These are phyloP conservation scores for Rhododendron henanense DNA, from an alignment of 148 eudicot species.

Conservation along the genomic window DNA sequence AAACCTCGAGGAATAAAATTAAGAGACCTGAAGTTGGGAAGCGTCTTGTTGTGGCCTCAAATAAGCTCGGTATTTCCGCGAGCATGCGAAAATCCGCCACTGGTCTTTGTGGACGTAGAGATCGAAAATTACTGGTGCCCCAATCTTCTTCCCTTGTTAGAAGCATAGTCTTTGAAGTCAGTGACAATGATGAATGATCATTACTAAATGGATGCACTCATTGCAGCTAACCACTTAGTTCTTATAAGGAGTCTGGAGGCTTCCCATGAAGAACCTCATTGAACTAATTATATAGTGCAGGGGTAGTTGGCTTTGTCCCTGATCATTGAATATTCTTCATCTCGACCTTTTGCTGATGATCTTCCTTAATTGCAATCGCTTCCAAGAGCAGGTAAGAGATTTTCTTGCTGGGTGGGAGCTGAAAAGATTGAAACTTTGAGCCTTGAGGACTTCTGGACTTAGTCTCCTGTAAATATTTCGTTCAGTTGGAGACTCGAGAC, in stretches of 20 bases:
- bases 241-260: background rate
- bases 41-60: slow-evolving; percentile 47
- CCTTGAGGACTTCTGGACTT: background rate
- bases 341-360: background rate
- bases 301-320: background rate
- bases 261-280: background rate
- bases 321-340: background rate
- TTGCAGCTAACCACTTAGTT: background rate
- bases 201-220: background rate
- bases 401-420: background rate
- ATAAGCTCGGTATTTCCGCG: slow-evolving; percentile 26
- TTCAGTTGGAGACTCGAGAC: background rate
- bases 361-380: background rate
- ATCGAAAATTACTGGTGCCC: slow-evolving; percentile 17
- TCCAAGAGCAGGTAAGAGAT: too few species aligned
- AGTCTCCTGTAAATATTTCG: background rate
- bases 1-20: slow-evolving; percentile 14
- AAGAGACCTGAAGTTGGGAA: slow-evolving; percentile 46
- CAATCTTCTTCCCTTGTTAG: slow-evolving; percentile 24
- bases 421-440: background rate
- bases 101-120: slow-evolving; percentile 22
- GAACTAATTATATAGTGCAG: background rate
- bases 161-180: slow-evolving; percentile 51
- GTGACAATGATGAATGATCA: slow-evolving; percentile 36
- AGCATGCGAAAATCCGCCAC: slow-evolving; percentile 21